Percentiles rank a stretch among this genome's conserved stretches.
These are phyloP conservation scores for Scytalidium lignicola DNA, from an alignment of 2,329 filamentous ascomycete genomes.

Conservation along the genomic window DNA sequence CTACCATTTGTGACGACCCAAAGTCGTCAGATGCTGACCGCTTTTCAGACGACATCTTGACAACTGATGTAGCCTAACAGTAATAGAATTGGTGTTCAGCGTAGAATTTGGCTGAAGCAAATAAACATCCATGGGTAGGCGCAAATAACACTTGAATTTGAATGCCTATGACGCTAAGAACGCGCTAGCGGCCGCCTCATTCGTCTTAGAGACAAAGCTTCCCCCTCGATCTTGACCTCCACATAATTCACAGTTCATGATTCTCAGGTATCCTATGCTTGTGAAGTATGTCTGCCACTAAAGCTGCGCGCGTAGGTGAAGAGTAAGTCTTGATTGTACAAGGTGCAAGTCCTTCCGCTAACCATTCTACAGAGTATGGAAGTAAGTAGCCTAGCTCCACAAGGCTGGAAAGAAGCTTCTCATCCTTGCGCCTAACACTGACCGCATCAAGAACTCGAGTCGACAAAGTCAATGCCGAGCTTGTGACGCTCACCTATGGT, in stretches of 20 bases:
- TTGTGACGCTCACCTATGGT: constrained; percentile 95
- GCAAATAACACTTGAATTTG: neutral
- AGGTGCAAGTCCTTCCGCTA: constrained; percentile 11
- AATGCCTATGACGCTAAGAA: neutral
- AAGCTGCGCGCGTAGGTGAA: constrained; percentile 67
- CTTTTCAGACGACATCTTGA: constrained; percentile 81
- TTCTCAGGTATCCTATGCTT: neutral
- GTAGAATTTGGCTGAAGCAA: neutral
- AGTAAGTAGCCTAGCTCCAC: constrained; percentile 23
- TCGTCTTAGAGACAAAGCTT: neutral
- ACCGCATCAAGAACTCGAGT: constrained; percentile 68
- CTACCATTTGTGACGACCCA: constrained; percentile 70
- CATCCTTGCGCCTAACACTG: constrained; percentile 18
- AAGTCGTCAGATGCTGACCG: constrained; percentile 83
- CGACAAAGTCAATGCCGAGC: constrained; percentile 96
- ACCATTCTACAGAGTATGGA: constrained; percentile 29
- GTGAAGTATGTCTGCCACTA: constrained; percentile 50
- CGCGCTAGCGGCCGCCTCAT: constrained; percentile 1
- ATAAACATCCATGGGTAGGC: neutral
- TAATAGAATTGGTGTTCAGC: neutral
- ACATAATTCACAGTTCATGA: constrained; percentile 3
- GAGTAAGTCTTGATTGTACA: constrained; percentile 49
- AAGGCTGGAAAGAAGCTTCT: neutral
- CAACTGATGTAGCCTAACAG: neutral
- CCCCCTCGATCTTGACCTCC: neutral